These are phyloP conservation scores for Aspergillus heteromorphus DNA, from an alignment of 495 filamentous ascomycete genomes.

Conservation along the genomic window DNA sequence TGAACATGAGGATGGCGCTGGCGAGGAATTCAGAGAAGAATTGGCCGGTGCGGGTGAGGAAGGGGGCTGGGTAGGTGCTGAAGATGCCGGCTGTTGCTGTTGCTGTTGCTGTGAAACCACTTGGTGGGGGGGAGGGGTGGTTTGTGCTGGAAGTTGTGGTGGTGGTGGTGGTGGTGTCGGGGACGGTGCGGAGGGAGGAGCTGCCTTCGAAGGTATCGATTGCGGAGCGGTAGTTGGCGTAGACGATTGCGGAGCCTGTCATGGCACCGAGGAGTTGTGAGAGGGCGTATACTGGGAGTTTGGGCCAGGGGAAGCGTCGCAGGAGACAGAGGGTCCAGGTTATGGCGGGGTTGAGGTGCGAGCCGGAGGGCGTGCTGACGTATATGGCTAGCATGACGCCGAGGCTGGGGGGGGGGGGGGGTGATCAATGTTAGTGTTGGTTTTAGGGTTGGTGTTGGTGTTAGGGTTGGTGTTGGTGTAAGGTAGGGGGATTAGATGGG, in stretches of 20 bases:
- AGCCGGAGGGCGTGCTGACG: constrained; percentile 52
- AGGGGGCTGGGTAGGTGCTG: constrained; percentile 58
- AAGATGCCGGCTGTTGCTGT: constrained; percentile 62
- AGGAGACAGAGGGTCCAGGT: constrained; percentile 60
- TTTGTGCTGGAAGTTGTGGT: too few relatives aligned
- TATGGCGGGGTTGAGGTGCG: constrained; percentile 61
- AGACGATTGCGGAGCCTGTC: constrained; percentile 48
- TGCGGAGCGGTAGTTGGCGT: constrained; percentile 51
- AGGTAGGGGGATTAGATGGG: not conserved
- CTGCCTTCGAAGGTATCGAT: constrained; percentile 54
- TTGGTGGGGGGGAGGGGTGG: too few relatives aligned
- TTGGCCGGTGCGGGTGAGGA: constrained; percentile 52
- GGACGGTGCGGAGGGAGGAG: constrained; percentile 49
- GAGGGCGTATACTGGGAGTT: constrained; percentile 48
- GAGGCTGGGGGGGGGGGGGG: constrained; percentile 18
- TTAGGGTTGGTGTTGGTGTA: not conserved
- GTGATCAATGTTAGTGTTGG: not conserved
- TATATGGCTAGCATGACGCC: constrained; percentile 67
- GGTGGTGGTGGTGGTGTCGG: constrained; percentile 25
- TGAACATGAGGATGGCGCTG: constrained; percentile 56
- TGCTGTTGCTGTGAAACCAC: not conserved
- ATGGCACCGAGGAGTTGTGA: constrained; percentile 54
- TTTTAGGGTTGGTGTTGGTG: constrained; percentile 6
- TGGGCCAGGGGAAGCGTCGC: constrained; percentile 57
- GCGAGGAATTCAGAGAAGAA: constrained; percentile 65